Conservation (phyloP, 2,329 filamentous ascomycete species). For the Phaeosphaeria sp. region DNA sequence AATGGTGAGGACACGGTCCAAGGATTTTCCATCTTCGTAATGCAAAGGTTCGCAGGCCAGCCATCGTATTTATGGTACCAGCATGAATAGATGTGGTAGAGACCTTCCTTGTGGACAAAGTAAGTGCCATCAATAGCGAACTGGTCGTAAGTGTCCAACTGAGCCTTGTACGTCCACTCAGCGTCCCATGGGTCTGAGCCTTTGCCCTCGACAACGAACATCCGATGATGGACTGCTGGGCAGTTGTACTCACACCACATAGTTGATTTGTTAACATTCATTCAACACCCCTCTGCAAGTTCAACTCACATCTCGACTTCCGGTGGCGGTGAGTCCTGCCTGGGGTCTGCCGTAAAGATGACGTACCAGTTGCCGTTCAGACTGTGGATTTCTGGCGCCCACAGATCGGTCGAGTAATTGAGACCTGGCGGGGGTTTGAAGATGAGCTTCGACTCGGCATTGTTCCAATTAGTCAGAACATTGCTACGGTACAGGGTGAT, state of each 20-base stretch:
- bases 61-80: conserved; percentile 54
- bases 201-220: conserved; percentile 57
- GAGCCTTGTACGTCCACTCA: conserved; percentile 53
- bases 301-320: conserved; percentile 58
- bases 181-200: conserved; percentile 55
- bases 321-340: conserved; percentile 54
- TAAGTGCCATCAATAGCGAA: conserved; percentile 64
- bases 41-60: conserved; percentile 62
- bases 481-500: conserved; percentile 53
- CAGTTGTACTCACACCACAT: conserved; percentile 58
- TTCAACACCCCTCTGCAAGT: too few species aligned
- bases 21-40: conserved; percentile 57
- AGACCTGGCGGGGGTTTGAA: conserved; percentile 51
- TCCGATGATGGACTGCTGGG: conserved; percentile 59
- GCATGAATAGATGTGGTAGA: conserved; percentile 51
- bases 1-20: conserved; percentile 57
- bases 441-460: conserved; percentile 52
- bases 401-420: conserved; percentile 57
- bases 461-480: conserved; percentile 53
- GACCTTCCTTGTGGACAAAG: conserved; percentile 50
- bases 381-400: conserved; percentile 60
- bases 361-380: conserved; percentile 55
- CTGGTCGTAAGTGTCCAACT: conserved; percentile 60
- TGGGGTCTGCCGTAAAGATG: conserved; percentile 61
- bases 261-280: too few species aligned